Evolutionary conservation across 2,329 filamentous ascomycete genomes (phyloP), one percentile per base, ranked within the genome.

Genomic region (Ceratocystis cacaofunesta): DNA sequence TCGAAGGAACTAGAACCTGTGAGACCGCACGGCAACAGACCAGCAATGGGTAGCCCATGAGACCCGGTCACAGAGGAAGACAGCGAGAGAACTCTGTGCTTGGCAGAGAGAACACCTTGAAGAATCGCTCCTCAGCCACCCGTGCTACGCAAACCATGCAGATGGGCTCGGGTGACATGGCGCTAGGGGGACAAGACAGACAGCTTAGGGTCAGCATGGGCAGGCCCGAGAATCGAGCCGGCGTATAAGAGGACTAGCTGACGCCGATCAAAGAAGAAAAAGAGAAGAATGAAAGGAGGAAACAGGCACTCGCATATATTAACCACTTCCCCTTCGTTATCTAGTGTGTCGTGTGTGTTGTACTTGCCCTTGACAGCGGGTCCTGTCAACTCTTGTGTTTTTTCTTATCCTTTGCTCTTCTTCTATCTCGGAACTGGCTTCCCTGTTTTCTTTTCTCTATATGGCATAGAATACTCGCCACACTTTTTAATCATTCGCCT

Each of bases 401-500:
- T 58, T 63, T 44, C 19, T 43, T 32, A 44, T 41, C n/a, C n/a
- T 22, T 41, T 48, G n/a, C 17, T 66, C 32, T 28, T 57, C 25
- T 28, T 30, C 36, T 36, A 32, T n/a, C 17, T n/a, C 7, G 60
- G 25, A 62, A 69, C 70, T 43, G 58, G 58, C 64, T 67, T 64
- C 68, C 65, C 57, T 66, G 62, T 65, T 69, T 70, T 63, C 61
- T 61, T 69, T 67, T 36, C 10, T 15, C 3, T 41, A 41, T 15
- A 1, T 12, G 36, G 12, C 36, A 41, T 41, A 41, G 36, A 15
- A 41, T 41, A 41, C 36, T 41, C 10, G 36, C 36, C 3, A 41
- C 4, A 41, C 4, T 15, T 41, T 12, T 41, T 15, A 41, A 63
- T 58, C 57, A n/a, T n/a, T 15, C 28, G 19, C 30, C 6, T 17